Percentiles rank a stretch among this genome's conserved stretches.
These are phyloP conservation scores for Talaromyces adpressus DNA, from an alignment of 495 filamentous ascomycete species.

Conservation along the genomic window DNA sequence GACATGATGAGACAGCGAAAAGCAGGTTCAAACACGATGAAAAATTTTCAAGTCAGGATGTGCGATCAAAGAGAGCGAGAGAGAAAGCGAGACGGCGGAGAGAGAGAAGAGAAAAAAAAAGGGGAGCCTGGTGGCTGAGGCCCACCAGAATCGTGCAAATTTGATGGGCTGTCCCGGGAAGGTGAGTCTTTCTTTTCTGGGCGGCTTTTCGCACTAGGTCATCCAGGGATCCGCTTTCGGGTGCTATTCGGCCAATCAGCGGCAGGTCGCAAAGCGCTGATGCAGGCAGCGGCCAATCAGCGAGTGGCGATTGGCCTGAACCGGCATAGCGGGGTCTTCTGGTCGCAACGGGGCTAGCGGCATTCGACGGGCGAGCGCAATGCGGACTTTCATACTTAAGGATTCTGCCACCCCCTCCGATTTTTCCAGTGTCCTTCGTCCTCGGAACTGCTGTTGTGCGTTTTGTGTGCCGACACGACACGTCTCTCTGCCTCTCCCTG, in stretches of 20 bases:
- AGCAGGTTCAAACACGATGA: background rate
- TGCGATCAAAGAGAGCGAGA: background rate
- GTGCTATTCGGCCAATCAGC: conserved; percentile 4
- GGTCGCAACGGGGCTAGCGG: conserved; percentile 35
- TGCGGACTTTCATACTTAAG: conserved; percentile 44
- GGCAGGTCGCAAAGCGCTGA: conserved; percentile 5
- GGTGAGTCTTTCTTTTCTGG: background rate
- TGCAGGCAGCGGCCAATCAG: conserved; percentile 25
- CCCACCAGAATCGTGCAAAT: background rate
- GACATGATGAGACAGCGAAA: background rate
- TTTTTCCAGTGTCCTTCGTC: conserved; percentile 34
- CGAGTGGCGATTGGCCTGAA: conserved; percentile 21
- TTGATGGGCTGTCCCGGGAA: background rate
- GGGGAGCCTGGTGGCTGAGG: conserved; percentile 2
- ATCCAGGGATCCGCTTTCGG: conserved; percentile 5
- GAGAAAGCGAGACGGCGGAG: background rate
- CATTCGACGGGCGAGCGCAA: conserved; percentile 29
- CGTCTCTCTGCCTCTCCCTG: background rate
- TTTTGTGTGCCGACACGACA: conserved; percentile 9
- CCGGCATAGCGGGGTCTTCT: conserved; percentile 29
- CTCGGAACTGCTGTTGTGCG: conserved; percentile 20
- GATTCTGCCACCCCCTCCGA: conserved; percentile 42
- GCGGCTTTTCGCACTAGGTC: background rate
- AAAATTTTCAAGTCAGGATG: background rate
- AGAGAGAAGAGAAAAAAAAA: background rate